A percentile compares a stretch with the other conserved stretches of the same genome.
Evolutionary conservation across 768 basidiomycete genomes (phyloP).

Genomic region (Coprinopsis marcescibilis): DNA sequence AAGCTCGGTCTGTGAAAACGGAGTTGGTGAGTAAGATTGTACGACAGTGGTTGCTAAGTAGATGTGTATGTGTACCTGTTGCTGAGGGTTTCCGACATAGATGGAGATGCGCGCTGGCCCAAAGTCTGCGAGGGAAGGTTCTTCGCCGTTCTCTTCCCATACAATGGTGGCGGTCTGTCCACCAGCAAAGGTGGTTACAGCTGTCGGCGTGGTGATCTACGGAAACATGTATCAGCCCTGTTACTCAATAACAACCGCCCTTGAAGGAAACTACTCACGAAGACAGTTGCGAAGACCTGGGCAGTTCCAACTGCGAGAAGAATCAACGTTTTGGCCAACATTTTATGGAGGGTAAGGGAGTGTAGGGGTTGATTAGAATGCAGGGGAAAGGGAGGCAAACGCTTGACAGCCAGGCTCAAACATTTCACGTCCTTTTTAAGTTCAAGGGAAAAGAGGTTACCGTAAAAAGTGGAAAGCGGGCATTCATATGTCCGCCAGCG

Average conservation of each 20-base stretch:
- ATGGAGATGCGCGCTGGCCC: constrained; percentile 50
- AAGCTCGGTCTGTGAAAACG: constrained; percentile 40
- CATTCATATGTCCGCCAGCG: too few relatives aligned
- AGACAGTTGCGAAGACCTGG: constrained; percentile 51
- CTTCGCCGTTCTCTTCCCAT: constrained; percentile 53
- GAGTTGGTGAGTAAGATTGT: not conserved
- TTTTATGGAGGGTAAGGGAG: constrained; percentile 29
- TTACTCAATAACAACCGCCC: not conserved
- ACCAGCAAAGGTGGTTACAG: constrained; percentile 38
- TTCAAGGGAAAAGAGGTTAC: too few relatives aligned
- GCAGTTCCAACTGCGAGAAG: constrained; percentile 47
- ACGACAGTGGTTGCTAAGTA: not conserved
- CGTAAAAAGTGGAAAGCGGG: too few relatives aligned
- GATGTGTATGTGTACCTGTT: constrained; percentile 44
- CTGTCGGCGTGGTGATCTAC: constrained; percentile 56
- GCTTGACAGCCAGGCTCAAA: not conserved
- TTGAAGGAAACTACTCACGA: constrained; percentile 34
- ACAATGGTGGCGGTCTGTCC: constrained; percentile 43
- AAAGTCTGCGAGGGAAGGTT: constrained; percentile 46
- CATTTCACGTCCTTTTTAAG: too few relatives aligned
- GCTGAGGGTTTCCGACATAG: constrained; percentile 53
- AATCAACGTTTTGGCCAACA: constrained; percentile 47
- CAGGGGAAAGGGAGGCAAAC: constrained; percentile 18
- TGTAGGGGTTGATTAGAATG: constrained; percentile 35
- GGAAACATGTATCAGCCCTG: constrained; percentile 3